These are phyloP conservation scores for Mycocentrospora acerina DNA, from an alignment of 2,329 filamentous ascomycete genomes.

Conservation along the genomic window DNA sequence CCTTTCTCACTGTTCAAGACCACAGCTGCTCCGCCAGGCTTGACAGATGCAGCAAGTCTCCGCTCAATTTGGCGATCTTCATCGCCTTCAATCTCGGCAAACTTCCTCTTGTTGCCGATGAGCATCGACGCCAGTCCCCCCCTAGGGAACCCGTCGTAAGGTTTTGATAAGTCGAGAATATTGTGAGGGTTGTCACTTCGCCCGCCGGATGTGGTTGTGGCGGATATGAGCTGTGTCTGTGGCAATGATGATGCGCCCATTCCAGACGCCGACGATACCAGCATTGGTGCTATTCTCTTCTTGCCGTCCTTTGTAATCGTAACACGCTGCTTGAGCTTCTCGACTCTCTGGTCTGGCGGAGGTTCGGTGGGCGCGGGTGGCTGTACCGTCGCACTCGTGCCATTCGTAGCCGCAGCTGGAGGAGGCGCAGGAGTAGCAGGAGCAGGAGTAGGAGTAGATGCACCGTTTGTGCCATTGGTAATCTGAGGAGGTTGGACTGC, in stretches of 20 bases:
- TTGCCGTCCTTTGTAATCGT: slow-evolving; percentile 96
- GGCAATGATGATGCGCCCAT: slow-evolving; percentile 85
- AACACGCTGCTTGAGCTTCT: slow-evolving; percentile 82
- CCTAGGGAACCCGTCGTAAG: slow-evolving; percentile 88
- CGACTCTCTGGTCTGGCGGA: slow-evolving; percentile 58
- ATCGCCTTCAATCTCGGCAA: slow-evolving; percentile 70
- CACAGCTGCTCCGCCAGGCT: slow-evolving; percentile 71
- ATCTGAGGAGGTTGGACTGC: slow-evolving; percentile 50
- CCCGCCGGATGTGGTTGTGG: slow-evolving; percentile 61
- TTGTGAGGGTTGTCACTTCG: slow-evolving; percentile 76
- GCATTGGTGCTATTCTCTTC: slow-evolving; percentile 87
- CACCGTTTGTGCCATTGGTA: slow-evolving; percentile 58
- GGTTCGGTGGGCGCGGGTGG: slow-evolving; percentile 36
- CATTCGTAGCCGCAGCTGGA: slow-evolving; percentile 38
- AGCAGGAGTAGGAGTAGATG: slow-evolving; percentile 38
- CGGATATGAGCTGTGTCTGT: slow-evolving; percentile 82
- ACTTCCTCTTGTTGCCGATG: slow-evolving; percentile 90
- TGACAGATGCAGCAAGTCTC: slow-evolving; percentile 58
- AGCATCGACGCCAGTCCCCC: slow-evolving; percentile 84
- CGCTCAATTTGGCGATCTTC: slow-evolving; percentile 67
- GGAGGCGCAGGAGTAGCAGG: slow-evolving; percentile 4
- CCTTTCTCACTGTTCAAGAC: slow-evolving; percentile 77
- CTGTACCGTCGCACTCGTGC: slow-evolving; percentile 47
- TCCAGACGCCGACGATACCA: slow-evolving; percentile 83
- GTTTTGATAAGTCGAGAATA: slow-evolving; percentile 86